Conservation (phyloP, 257 asterid species). For the Solanum dulcamara region DNA sequence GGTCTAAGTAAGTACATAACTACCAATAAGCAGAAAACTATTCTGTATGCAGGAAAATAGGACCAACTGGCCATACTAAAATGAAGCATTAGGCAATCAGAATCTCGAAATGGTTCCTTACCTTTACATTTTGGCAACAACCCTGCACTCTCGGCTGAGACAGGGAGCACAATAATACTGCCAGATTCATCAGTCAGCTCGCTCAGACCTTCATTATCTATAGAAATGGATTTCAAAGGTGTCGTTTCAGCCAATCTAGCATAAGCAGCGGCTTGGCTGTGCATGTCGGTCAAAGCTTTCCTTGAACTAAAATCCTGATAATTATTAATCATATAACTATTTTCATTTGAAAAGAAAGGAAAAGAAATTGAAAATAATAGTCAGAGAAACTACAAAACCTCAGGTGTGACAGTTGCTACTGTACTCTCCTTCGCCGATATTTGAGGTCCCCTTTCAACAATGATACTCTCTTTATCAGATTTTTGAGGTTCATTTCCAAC, state of each 20-base stretch:
- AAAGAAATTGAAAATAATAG: background rate
- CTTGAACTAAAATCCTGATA: slow-evolving; percentile 37
- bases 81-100: background rate
- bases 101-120: background rate
- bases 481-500: slow-evolving; percentile 25
- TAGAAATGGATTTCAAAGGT: slow-evolving; percentile 15
- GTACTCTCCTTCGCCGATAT: slow-evolving; percentile 20
- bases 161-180: slow-evolving; percentile 56
- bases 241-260: slow-evolving; percentile 49
- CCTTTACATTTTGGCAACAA: slow-evolving; percentile 60
- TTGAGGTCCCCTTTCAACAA: slow-evolving; percentile 20
- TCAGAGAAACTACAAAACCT: slow-evolving; percentile 25
- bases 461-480: slow-evolving; percentile 19
- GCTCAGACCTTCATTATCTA: slow-evolving; percentile 37
- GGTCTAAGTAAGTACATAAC: background rate
- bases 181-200: slow-evolving; percentile 82
- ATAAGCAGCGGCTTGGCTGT: slow-evolving; percentile 56
- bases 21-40: background rate
- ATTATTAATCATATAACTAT: background rate
- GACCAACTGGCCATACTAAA: background rate
- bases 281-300: slow-evolving; percentile 28
- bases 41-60: background rate
- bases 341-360: background rate
- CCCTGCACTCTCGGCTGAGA: slow-evolving; percentile 81
- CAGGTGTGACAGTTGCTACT: slow-evolving; percentile 16